Evolutionary conservation across 2,329 filamentous ascomycete genomes (phyloP), one percentile per base, ranked within the genome.

Genomic region (Fonsecaea monophora): DNA sequence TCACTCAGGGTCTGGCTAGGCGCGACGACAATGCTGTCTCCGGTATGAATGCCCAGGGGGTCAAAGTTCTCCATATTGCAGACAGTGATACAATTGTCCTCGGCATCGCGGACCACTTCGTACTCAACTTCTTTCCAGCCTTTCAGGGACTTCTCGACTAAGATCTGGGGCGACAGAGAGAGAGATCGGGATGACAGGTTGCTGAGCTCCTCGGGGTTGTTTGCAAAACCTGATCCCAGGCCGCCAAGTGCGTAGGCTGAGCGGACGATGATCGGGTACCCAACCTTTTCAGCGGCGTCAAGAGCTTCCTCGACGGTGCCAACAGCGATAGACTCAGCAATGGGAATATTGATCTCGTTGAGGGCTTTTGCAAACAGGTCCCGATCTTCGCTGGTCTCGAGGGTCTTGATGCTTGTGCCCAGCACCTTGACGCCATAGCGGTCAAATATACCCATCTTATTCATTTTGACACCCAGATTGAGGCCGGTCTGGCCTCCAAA

Each of bases 41-140:
- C 95, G 55, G 95, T 99, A 82, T 99, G 95, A 64, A 97, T 96
- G 76, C 95, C 95, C 42, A 99, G 88, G 71, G 95, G 95, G 77
- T 98, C 95, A 75, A 98, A 98, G 86, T 98, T 98, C 81, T 96
- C 92, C 92, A 96, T 96, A 83, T 96, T 98, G 86, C 94, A 98
- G 74, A 98, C 94, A 3, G 94, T 98, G 76, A 98, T 98, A 79
- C 95, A 98, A 87, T 99, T 99, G 86, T 98, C 96, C 79, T 92
- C 90, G 62, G 92, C 94, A 80, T 99, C 95, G 74, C 95, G 92
- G 70, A 98, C 95, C 65, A 98, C 95, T 81, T 98, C 95, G 77
- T 98, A 99, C 81, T 99, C 95, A 59, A 97, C 90, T 81, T 99
- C 95, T 82, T 99, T 99, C 95, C 95, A 99, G 79, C 95, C 95